Evolutionary conservation across 192 early-diverging fungal genomes (phyloP).

Genomic region (Gonapodya sp.): DNA sequence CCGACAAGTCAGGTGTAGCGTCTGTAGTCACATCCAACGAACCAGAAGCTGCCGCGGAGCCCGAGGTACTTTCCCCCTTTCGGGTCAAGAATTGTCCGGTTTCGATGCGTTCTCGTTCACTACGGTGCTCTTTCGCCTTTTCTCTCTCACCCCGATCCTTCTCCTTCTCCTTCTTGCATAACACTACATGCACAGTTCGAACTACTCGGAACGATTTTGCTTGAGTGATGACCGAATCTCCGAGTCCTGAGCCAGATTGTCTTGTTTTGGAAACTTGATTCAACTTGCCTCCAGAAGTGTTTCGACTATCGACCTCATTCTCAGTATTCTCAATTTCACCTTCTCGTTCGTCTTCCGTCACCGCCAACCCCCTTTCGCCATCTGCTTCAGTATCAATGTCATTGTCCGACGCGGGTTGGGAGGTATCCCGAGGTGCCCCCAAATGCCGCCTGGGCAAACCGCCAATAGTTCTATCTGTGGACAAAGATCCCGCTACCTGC

Average conservation of each 20-base stretch:
- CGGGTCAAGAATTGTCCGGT: too few species aligned
- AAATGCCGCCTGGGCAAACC: not conserved
- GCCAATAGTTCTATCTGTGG: not conserved
- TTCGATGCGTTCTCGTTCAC: not conserved
- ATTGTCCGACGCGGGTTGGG: not conserved
- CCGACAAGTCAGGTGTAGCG: too few species aligned
- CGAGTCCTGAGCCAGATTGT: not conserved
- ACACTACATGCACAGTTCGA: not conserved
- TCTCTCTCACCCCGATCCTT: not conserved
- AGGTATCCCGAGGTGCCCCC: not conserved
- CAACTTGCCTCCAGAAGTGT: too few species aligned
- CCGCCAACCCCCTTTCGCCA: not conserved
- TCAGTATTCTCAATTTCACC: not conserved
- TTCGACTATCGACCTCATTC: not conserved
- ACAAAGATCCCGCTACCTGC: not conserved
- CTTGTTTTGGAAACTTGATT: not conserved
- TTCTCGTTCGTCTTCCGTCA: not conserved
- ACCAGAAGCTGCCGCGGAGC: too few species aligned
- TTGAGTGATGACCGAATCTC: not conserved
- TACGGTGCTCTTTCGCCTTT: not conserved
- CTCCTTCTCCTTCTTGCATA: not conserved
- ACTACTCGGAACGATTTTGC: not conserved
- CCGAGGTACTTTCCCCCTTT: too few species aligned
- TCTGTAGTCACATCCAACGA: too few species aligned
- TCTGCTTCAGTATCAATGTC: not conserved